Evolutionary conservation across 2,329 filamentous ascomycete genomes (phyloP), one percentile per base, ranked within the genome.

Genomic region (Alternaria incomplexa): DNA sequence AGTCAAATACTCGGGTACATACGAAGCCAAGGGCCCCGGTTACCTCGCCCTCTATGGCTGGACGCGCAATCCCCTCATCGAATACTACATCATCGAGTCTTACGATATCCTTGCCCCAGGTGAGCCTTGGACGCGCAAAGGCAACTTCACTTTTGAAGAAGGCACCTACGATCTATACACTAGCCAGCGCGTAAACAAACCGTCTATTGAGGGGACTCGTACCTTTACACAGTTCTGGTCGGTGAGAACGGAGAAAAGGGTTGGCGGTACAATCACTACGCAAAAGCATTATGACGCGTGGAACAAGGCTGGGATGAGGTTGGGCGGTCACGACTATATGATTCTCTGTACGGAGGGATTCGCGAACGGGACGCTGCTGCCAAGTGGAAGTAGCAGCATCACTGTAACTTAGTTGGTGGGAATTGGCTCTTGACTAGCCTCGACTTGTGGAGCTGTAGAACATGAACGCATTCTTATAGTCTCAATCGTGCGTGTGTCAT

Each of bases 51-150:
- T 88, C 28, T 88, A 88, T 66, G 86, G 86, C 30, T 89, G 86
- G 85, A 85, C 83, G 5, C 79, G 74, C 13, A 81, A 81, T 66
- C 84, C 85, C 0, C 77, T 86, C 11, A 79, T 87, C 68, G 86
- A 88, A 66, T 87, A 87, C 79, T 88, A 88, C 76, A 82, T 88
- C 62, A 80, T 88, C 64, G 86, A 88, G 64, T 78, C 79, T 10
- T 84, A 82, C 67, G 84, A 83, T 47, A 79, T 80, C 60, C 80
- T 82, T 62, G 78, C 20, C 48, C 71, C 40, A 81, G 80, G 5
- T 72, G 77, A 62, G 32, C 52, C 56, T 9, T 63, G 63, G 56
- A 65, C 55, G 9, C 40, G 20, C 57, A 83, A 83, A 65, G 86
- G 85, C 20, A 83, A 81, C 54, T 81, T 88, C 64, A 82, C 79